Conservation (phyloP, 1,284 basidiomycete species). For the Grifola frondosa region DNA sequence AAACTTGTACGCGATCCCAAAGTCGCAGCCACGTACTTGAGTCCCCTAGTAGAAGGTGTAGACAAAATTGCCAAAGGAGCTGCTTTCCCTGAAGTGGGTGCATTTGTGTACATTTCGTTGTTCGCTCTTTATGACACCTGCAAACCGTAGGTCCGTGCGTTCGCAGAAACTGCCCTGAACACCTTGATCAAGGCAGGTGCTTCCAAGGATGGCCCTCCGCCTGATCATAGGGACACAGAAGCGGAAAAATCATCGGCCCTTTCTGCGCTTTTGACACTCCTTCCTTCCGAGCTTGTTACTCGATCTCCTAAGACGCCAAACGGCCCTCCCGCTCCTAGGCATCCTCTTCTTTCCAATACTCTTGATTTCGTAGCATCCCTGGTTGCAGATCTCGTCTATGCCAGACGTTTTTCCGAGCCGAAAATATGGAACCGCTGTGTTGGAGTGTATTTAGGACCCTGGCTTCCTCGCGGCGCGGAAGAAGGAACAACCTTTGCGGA, state of each 20-base stretch:
- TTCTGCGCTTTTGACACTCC: conserved; percentile 55
- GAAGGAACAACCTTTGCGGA: conserved; percentile 56
- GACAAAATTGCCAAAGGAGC: conserved; percentile 89
- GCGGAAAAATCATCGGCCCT: conserved; percentile 59
- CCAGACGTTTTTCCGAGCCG: conserved; percentile 63
- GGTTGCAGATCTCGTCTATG: conserved; percentile 76
- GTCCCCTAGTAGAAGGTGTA: conserved; percentile 88
- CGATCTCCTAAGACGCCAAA: conserved; percentile 46
- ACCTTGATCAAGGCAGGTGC: conserved; percentile 83
- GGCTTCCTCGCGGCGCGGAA: conserved; percentile 50
- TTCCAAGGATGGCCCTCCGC: conserved; percentile 64
- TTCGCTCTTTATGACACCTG: too few species aligned
- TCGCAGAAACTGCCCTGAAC: conserved; percentile 77
- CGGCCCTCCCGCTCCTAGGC: conserved; percentile 46
- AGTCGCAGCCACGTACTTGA: conserved; percentile 89
- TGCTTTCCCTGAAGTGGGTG: conserved; percentile 95
- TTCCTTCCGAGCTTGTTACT: conserved; percentile 52
- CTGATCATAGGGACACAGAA: conserved; percentile 65
- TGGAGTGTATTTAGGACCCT: conserved; percentile 68
- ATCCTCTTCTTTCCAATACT: conserved; percentile 47
- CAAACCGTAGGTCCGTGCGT: conserved; percentile 76
- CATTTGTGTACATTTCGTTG: too few species aligned
- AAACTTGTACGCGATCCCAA: conserved; percentile 94
- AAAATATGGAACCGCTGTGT: conserved; percentile 75
- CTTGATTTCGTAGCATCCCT: conserved; percentile 75